These are phyloP conservation scores for Spiromastix sp. DNA, from an alignment of 2,329 filamentous ascomycete species.

Conservation along the genomic window DNA sequence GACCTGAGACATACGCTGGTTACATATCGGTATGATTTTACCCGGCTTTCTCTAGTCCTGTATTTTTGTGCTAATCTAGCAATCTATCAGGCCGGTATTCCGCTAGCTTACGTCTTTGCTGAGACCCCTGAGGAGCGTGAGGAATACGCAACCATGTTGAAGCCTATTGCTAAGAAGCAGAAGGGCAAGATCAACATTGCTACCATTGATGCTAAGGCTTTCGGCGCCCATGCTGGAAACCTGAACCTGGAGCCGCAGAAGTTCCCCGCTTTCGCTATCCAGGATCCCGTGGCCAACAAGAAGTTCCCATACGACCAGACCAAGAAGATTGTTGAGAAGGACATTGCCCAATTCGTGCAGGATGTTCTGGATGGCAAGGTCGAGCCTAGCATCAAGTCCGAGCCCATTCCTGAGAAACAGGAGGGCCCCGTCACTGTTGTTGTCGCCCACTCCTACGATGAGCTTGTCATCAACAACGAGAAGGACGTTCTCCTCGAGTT, in stretches of 20 bases:
- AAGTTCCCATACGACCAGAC: constrained; percentile 92
- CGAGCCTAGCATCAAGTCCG: constrained; percentile 95
- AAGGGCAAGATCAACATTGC: constrained; percentile 96
- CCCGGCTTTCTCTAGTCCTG: neutral
- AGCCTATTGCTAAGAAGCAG: constrained; percentile 79
- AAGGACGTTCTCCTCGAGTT: constrained; percentile 98
- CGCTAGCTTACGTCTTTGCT: constrained; percentile 95
- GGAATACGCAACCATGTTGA: constrained; percentile 64
- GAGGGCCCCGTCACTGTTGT: constrained; percentile 79
- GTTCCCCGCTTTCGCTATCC: constrained; percentile 96
- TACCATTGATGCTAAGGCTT: constrained; percentile 89
- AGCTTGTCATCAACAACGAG: constrained; percentile 80
- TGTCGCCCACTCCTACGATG: constrained; percentile 88
- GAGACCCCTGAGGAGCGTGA: constrained; percentile 85
- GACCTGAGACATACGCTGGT: constrained; percentile 87
- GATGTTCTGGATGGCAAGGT: constrained; percentile 80
- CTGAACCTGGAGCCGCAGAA: constrained; percentile 92
- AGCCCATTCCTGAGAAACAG: constrained; percentile 88
- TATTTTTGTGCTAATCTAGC: constrained; percentile 8
- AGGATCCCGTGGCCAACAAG: constrained; percentile 88
- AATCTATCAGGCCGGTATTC: constrained; percentile 57
- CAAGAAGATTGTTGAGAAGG: constrained; percentile 62
- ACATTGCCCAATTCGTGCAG: constrained; percentile 73
- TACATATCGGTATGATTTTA: constrained; percentile 68
- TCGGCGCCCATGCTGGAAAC: constrained; percentile 91